Evolutionary conservation across 164 flowering plant genomes (phyloP).

Genomic region (Cinnamomum chago): DNA sequence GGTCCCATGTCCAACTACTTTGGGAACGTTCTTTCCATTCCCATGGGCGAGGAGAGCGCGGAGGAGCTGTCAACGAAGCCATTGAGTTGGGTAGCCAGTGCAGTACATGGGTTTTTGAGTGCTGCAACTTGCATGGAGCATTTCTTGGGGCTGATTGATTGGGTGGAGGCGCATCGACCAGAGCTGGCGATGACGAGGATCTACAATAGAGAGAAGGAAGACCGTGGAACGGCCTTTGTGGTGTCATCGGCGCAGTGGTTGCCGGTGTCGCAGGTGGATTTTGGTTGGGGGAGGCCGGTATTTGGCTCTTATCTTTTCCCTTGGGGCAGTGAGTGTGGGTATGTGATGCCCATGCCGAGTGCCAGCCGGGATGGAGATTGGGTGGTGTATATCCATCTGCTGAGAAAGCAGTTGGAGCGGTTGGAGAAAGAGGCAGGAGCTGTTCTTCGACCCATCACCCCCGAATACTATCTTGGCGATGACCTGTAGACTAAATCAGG

Average conservation of each 20-base stretch:
- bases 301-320: constrained; percentile 36
- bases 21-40: constrained; percentile 38
- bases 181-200: constrained; percentile 23
- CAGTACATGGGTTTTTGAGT: constrained; percentile 17
- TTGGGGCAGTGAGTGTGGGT: constrained; percentile 31
- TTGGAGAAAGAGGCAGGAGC: constrained; percentile 9
- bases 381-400: constrained; percentile 42
- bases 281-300: constrained; percentile 35
- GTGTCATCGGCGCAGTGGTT: constrained; percentile 35
- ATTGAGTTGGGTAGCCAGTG: constrained; percentile 24
- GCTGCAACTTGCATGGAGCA: constrained; percentile 24
- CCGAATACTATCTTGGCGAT: constrained; percentile 4
- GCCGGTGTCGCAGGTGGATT: constrained; percentile 26
- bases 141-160: constrained; percentile 31
- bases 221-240: constrained; percentile 26
- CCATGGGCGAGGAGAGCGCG: constrained; percentile 14
- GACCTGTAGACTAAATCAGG: too few species aligned
- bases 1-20: constrained; percentile 22
- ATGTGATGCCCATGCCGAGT: constrained; percentile 43
- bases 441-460: constrained; percentile 12
- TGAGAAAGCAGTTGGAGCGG: constrained; percentile 6
- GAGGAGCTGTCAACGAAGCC: constrained; percentile 18
- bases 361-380: constrained; percentile 29
- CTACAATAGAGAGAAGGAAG: constrained; percentile 20
- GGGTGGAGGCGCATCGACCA: constrained; percentile 32